Evolutionary conservation across 306 rosid genomes (phyloP).

Genomic region (Trifolium repens): DNA sequence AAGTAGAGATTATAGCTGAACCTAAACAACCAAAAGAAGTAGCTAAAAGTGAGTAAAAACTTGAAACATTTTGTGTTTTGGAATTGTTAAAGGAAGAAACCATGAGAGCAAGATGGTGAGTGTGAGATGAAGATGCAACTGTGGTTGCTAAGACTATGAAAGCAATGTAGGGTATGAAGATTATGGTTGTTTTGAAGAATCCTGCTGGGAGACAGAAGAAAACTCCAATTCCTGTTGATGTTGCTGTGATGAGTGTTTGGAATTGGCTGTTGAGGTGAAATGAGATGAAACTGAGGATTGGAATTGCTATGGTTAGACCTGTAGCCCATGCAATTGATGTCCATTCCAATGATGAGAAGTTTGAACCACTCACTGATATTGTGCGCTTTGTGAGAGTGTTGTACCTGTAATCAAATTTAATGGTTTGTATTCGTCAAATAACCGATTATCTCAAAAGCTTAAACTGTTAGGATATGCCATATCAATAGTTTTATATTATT

Average conservation of each 20-base stretch:
- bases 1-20: conserved; percentile 56
- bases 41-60: conserved; percentile 59
- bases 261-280: conserved; percentile 56
- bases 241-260: conserved; percentile 51
- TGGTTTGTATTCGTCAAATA: background rate
- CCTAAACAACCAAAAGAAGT: conserved; percentile 58
- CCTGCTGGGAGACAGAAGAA: conserved; percentile 79
- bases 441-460: too few relatives aligned
- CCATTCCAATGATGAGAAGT: conserved; percentile 67
- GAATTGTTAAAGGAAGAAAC: conserved; percentile 44
- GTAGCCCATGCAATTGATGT: conserved; percentile 80
- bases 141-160: conserved; percentile 54
- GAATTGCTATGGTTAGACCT: conserved; percentile 64
- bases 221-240: conserved; percentile 63
- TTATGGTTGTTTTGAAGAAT: conserved; percentile 58
- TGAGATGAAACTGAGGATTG: conserved; percentile 57
- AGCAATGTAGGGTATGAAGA: conserved; percentile 70
- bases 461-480: too few relatives aligned
- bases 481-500: too few relatives aligned
- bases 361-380: conserved; percentile 41
- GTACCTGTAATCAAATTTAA: conserved; percentile 58
- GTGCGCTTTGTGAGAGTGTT: conserved; percentile 51
- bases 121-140: conserved; percentile 63
- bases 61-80: conserved; percentile 39
- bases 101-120: conserved; percentile 72